phyloP scores from a whole-genome alignment of 2,329 filamentous ascomycete genomes.

The Madurella mycetomatis region DNA sequence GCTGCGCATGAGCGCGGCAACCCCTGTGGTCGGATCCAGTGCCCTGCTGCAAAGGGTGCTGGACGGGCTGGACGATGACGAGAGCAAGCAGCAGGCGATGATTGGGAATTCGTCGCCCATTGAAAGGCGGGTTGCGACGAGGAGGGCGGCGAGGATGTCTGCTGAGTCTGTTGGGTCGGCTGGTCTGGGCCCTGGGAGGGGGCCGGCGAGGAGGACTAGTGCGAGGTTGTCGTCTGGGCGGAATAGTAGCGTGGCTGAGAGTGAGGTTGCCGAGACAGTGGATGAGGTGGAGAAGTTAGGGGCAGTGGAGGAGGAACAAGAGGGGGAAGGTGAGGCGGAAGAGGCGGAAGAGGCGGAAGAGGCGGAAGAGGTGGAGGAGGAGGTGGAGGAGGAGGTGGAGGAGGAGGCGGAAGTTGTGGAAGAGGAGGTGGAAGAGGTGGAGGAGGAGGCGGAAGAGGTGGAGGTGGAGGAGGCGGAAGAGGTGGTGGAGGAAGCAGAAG shows the following conservation, averaged over 20 bases:
- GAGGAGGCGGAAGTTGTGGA: conserved; percentile 5
- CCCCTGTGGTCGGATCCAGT: conserved; percentile 33
- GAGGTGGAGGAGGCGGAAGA: no score
- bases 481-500: conserved; percentile 3
- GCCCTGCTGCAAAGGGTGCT: conserved; percentile 41
- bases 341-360: conserved; percentile 1
- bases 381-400: conserved; percentile 4
- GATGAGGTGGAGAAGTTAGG: conserved; percentile 3
- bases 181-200: background rate
- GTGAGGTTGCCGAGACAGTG: conserved; percentile 29
- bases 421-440: conserved; percentile 1
- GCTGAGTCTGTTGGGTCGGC: background rate
- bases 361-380: conserved; percentile 22
- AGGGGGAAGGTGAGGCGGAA: conserved; percentile 6
- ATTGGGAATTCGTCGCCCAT: conserved; percentile 30
- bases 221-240: conserved; percentile 9
- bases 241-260: conserved; percentile 1
- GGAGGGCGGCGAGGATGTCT: conserved; percentile 11
- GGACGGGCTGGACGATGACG: conserved; percentile 25
- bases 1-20: conserved; percentile 34
- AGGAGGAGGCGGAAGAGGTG: conserved; percentile 4
- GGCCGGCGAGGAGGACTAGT: conserved; percentile 1
- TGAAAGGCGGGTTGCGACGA: conserved; percentile 20
- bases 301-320: conserved; percentile 1
- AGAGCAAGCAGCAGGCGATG: conserved; percentile 23